These are phyloP conservation scores for Cadophora sp. DNA, from an alignment of 2,329 filamentous ascomycete species.

Conservation along the genomic window DNA sequence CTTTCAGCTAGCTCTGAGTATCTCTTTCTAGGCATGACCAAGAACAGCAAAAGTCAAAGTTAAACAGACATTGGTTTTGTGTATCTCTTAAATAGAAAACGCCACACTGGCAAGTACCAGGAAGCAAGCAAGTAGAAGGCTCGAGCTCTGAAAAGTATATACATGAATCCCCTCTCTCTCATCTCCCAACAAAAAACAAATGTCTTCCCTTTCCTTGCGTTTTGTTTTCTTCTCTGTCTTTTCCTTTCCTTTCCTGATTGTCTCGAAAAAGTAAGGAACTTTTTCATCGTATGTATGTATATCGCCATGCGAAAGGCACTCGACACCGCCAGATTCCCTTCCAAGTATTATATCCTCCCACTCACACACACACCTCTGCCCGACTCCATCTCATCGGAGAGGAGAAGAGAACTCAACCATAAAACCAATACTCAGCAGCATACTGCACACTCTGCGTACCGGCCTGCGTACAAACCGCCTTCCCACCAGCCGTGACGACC, in stretches of 20 bases:
- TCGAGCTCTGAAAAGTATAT: slow-evolving; percentile 20
- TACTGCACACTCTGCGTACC: slow-evolving; percentile 38
- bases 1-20: too few relatives aligned
- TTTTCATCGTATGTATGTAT: neutral
- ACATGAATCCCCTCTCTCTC: slow-evolving; percentile 21
- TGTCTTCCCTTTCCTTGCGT: neutral
- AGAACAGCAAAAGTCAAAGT: too few relatives aligned
- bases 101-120: too few relatives aligned
- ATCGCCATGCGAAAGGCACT: neutral
- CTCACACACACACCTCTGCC: neutral
- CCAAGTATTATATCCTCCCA: neutral
- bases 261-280: neutral
- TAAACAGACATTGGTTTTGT: too few relatives aligned
- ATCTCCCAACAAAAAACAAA: neutral
- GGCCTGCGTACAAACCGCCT: slow-evolving; percentile 29
- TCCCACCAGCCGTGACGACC: slow-evolving; percentile 44
- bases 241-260: neutral
- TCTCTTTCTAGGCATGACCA: too few relatives aligned
- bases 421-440: slow-evolving; percentile 40
- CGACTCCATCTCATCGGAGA: too few relatives aligned
- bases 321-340: neutral
- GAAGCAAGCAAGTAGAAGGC: neutral
- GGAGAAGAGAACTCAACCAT: too few relatives aligned
- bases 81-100: too few relatives aligned
- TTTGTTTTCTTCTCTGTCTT: neutral